These are phyloP conservation scores for Metarhizium humberi DNA, from an alignment of 2,329 filamentous ascomycete genomes.

Conservation along the genomic window DNA sequence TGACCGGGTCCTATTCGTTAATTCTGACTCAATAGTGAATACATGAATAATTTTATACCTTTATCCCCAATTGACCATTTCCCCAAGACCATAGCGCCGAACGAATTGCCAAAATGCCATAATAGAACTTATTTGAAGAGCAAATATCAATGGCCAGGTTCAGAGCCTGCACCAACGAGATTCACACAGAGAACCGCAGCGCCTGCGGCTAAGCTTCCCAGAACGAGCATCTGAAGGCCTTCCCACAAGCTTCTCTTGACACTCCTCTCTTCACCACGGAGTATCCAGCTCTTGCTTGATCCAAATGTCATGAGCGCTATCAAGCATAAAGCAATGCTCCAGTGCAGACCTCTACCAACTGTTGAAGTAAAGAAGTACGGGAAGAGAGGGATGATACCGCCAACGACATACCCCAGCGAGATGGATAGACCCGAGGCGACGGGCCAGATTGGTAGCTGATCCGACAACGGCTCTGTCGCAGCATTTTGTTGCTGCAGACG, in stretches of 20 bases:
- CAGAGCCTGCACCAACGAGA: conserved; percentile 11
- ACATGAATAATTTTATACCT: background rate
- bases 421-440: conserved; percentile 47
- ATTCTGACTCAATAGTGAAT: background rate
- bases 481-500: conserved; percentile 9
- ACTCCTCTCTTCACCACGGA: conserved; percentile 13
- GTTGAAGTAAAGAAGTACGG: conserved; percentile 48
- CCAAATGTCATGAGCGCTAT: conserved; percentile 47
- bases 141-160: background rate
- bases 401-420: conserved; percentile 51
- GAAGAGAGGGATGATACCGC: conserved; percentile 51
- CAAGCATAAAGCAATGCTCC: conserved; percentile 45
- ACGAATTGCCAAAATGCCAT: too few relatives aligned
- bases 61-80: too few relatives aligned
- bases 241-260: conserved; percentile 16
- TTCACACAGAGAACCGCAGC: conserved; percentile 21
- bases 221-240: conserved; percentile 23
- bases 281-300: conserved; percentile 39
- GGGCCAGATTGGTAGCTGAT: conserved; percentile 21
- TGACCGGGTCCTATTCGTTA: background rate
- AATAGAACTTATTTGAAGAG: background rate
- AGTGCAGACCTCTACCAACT: conserved; percentile 34
- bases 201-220: conserved; percentile 23
- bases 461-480: conserved; percentile 9
- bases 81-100: too few relatives aligned